Evolutionary conservation across 148 eudicot species (phyloP).

Genomic region (Rhododendron molle): DNA sequence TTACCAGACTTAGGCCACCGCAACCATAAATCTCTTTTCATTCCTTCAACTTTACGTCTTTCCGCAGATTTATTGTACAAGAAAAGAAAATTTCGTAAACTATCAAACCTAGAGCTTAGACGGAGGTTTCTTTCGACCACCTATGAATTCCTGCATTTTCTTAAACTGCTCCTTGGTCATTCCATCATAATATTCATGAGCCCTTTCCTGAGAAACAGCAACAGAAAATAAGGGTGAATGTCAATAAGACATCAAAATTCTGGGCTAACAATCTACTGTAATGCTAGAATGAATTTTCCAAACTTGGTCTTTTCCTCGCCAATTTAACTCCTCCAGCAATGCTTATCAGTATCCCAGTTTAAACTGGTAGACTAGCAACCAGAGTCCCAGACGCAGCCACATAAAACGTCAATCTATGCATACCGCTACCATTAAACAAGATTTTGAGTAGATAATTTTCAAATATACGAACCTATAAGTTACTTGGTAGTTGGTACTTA

Average conservation of each 20-base stretch:
- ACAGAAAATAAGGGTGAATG: not conserved
- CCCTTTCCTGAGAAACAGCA: conserved; percentile 58
- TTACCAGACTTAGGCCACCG: not conserved
- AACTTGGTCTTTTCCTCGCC: not conserved
- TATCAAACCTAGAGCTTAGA: conserved; percentile 43
- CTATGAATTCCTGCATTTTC: conserved; percentile 94
- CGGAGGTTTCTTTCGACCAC: conserved; percentile 57
- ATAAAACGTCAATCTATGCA: not conserved
- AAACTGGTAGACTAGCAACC: not conserved
- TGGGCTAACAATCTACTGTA: not conserved
- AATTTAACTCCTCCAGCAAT: not conserved
- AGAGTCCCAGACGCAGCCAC: not conserved
- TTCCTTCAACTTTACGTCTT: not conserved
- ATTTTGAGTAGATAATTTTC: not conserved
- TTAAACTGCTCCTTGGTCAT: conserved; percentile 93
- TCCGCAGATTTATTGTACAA: not conserved
- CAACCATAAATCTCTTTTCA: not conserved
- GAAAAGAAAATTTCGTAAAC: not conserved
- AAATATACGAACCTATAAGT: not conserved
- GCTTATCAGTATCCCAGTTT: not conserved
- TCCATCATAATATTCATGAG: conserved; percentile 67
- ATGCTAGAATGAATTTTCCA: not conserved
- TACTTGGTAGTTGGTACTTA: not conserved
- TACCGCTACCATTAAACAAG: not conserved
- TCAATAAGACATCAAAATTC: not conserved